phyloP scores from a whole-genome alignment of 495 filamentous ascomycete genomes.

The Lentithecium fluviatile region DNA sequence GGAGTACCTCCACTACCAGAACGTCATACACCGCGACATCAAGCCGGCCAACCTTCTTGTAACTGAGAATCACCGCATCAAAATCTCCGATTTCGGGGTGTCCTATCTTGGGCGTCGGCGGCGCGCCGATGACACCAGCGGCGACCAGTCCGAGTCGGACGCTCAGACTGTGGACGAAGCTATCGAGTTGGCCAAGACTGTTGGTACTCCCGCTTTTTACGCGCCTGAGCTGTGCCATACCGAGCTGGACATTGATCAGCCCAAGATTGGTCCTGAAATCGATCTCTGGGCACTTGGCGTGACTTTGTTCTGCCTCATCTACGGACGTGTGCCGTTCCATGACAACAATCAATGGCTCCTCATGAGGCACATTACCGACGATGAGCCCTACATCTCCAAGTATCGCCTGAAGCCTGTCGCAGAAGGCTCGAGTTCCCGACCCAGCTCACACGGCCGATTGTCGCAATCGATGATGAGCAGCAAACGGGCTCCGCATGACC shows the following conservation, averaged over 20 bases:
- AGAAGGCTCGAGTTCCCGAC: constrained; percentile 48
- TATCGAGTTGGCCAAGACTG: constrained; percentile 92
- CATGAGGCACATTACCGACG: constrained; percentile 84
- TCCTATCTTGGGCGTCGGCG: constrained; percentile 77
- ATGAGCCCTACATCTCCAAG: constrained; percentile 82
- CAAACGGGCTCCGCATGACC: constrained; percentile 63
- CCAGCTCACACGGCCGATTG: constrained; percentile 37
- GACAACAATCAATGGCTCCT: constrained; percentile 87
- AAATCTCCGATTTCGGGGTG: constrained; percentile 99
- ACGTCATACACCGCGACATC: constrained; percentile 96
- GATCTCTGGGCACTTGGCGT: constrained; percentile 97
- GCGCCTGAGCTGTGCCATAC: constrained; percentile 96
- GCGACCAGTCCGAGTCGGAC: constrained; percentile 79
- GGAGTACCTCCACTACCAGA: constrained; percentile 95
- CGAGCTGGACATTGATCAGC: constrained; percentile 55
- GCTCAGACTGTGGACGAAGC: constrained; percentile 84
- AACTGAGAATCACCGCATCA: constrained; percentile 80
- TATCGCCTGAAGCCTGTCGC: constrained; percentile 77
- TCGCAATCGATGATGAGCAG: constrained; percentile 45
- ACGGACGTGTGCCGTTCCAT: constrained; percentile 87
- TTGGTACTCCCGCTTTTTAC: constrained; percentile 96
- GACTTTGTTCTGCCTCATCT: constrained; percentile 93
- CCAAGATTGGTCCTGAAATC: constrained; percentile 67
- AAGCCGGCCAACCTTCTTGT: constrained; percentile 97
- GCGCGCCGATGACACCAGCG: constrained; percentile 72